Conservation (phyloP, 2,329 filamentous ascomycete species). For the Botrytis aclada region DNA sequence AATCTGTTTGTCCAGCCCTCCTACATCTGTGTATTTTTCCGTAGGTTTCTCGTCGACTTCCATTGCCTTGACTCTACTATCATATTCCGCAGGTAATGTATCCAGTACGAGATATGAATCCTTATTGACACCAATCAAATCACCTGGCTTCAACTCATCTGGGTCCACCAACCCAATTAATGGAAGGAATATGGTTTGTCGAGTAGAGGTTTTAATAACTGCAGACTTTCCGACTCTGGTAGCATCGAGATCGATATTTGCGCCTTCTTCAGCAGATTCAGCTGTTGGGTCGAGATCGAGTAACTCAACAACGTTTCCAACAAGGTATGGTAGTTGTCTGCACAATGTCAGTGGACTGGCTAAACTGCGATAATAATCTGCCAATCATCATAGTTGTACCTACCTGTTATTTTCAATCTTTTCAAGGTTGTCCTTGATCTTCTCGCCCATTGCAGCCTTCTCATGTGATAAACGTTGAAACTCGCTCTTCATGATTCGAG, state of each 20-base stretch:
- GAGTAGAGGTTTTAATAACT: slow-evolving; percentile 98
- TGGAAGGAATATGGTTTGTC: slow-evolving; percentile 97
- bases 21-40: slow-evolving; percentile 97
- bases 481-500: slow-evolving; percentile 98
- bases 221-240: slow-evolving; percentile 96
- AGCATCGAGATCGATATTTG: slow-evolving; percentile 97
- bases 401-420: slow-evolving; percentile 99
- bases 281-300: slow-evolving; percentile 94
- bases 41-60: slow-evolving; percentile 99
- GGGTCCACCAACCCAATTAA: slow-evolving; percentile 96
- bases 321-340: slow-evolving; percentile 95
- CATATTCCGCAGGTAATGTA: slow-evolving; percentile 94
- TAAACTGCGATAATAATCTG: background rate
- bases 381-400: slow-evolving; percentile 30
- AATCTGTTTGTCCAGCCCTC: slow-evolving; percentile 97
- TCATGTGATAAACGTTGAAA: slow-evolving; percentile 91
- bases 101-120: slow-evolving; percentile 97
- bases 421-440: slow-evolving; percentile 98
- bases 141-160: slow-evolving; percentile 88
- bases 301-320: slow-evolving; percentile 97
- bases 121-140: slow-evolving; percentile 98
- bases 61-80: slow-evolving; percentile 99
- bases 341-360: slow-evolving; percentile 22
- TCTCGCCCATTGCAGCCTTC: slow-evolving; percentile 93
- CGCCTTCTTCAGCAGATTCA: slow-evolving; percentile 94